These are phyloP conservation scores for Tuber calosporum DNA, from an alignment of 495 filamentous ascomycete species.

Conservation along the genomic window DNA sequence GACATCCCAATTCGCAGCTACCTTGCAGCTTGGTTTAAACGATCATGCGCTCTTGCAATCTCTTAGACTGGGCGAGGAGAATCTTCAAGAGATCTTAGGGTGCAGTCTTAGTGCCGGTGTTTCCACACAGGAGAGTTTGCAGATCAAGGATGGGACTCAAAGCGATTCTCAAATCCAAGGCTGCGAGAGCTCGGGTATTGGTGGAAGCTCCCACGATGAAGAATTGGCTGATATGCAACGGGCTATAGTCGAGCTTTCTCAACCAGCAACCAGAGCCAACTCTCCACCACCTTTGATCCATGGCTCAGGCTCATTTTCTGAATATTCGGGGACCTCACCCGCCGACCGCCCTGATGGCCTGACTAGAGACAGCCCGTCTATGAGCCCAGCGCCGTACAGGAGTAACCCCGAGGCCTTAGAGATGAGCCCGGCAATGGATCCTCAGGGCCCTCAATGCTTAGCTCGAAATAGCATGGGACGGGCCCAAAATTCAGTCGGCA, in stretches of 20 bases:
- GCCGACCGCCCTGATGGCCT: background rate
- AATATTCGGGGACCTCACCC: background rate
- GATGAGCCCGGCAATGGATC: background rate
- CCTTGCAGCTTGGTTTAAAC: background rate
- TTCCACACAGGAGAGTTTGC: background rate
- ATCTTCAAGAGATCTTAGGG: background rate
- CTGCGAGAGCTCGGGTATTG: background rate
- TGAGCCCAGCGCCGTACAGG: background rate
- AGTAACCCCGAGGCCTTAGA: background rate
- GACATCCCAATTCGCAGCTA: background rate
- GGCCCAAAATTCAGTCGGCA: background rate
- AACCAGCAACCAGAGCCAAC: slow-evolving; percentile 15
- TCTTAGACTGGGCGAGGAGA: background rate
- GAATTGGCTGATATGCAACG: slow-evolving; percentile 23
- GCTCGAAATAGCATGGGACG: background rate
- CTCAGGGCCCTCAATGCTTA: background rate
- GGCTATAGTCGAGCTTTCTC: slow-evolving; percentile 18
- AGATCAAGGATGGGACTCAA: background rate
- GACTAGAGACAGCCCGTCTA: background rate
- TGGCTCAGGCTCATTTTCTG: background rate
- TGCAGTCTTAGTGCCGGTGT: background rate
- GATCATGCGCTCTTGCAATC: background rate
- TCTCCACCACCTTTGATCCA: slow-evolving; percentile 8
- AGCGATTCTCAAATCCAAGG: background rate
- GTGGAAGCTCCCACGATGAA: background rate